These are phyloP conservation scores for Mortierella sp. DNA, from an alignment of 371 early-diverging fungal species.

Conservation along the genomic window DNA sequence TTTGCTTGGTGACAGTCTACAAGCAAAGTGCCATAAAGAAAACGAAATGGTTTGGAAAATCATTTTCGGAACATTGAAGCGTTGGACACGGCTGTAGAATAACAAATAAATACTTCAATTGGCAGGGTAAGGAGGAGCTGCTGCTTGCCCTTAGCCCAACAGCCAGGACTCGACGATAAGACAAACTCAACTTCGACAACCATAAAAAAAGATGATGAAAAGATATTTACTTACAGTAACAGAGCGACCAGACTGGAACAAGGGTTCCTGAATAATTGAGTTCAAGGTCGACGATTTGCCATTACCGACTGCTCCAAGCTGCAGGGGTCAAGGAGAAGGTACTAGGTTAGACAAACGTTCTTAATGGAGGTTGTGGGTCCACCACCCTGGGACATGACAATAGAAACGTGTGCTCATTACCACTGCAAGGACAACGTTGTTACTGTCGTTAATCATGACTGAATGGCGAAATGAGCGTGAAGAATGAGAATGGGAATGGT, in stretches of 20 bases:
- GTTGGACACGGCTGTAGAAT: not conserved
- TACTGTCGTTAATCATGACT: constrained; percentile 55
- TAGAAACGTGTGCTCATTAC: constrained; percentile 13
- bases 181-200: too few relatives aligned
- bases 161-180: not conserved
- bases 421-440: constrained; percentile 54
- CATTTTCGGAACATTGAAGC: not conserved
- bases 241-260: constrained; percentile 57
- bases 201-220: not conserved
- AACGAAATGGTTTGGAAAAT: not conserved
- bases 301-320: constrained; percentile 59
- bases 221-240: constrained; percentile 41
- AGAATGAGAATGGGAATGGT: not conserved
- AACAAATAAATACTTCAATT: not conserved
- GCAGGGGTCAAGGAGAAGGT: not conserved
- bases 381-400: not conserved
- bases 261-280: constrained; percentile 58
- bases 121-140: not conserved
- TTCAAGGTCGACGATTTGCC: constrained; percentile 58
- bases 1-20: constrained; percentile 55
- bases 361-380: not conserved
- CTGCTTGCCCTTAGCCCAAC: not conserved
- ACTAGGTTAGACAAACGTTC: not conserved
- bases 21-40: not conserved
- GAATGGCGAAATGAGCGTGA: not conserved